A percentile compares a stretch with the other conserved stretches of the same genome.
These are phyloP conservation scores for Leccinum rimulosum DNA, from an alignment of 768 basidiomycete species.

Conservation along the genomic window DNA sequence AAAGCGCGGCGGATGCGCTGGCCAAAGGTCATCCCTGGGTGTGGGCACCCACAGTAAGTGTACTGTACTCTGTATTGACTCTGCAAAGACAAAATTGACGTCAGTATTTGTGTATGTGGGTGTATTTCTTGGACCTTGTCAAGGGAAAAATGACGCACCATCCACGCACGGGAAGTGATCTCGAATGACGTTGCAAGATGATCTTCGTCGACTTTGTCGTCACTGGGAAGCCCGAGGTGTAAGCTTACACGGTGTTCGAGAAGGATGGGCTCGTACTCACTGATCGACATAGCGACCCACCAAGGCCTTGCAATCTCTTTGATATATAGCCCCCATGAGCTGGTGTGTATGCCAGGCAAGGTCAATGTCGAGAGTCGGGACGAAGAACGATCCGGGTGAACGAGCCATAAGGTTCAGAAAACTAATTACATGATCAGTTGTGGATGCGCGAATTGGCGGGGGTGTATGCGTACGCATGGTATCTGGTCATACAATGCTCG, in stretches of 20 bases:
- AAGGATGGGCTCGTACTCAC: conserved; percentile 30
- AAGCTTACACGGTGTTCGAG: too few species aligned
- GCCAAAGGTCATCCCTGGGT: conserved; percentile 42
- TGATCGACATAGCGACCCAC: conserved; percentile 54
- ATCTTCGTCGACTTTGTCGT: conserved; percentile 51
- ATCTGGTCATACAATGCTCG: conserved; percentile 50
- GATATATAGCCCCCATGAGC: conserved; percentile 44
- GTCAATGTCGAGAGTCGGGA: conserved; percentile 68
- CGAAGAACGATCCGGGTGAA: conserved; percentile 42
- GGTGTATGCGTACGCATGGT: conserved; percentile 45
- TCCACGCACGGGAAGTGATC: conserved; percentile 48
- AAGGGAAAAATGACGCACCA: conserved; percentile 27
- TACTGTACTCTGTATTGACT: conserved; percentile 51
- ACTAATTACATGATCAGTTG: conserved; percentile 1
- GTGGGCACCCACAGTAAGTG: conserved; percentile 57
- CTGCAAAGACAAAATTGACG: conserved; percentile 15
- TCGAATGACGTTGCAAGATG: conserved; percentile 47
- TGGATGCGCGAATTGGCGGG: not conserved
- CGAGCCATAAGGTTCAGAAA: conserved; percentile 54
- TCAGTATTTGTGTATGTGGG: not conserved
- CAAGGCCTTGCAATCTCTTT: conserved; percentile 36
- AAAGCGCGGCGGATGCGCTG: conserved; percentile 38
- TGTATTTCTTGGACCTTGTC: not conserved
- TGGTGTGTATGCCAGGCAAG: conserved; percentile 75
- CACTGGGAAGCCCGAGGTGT: conserved; percentile 30